Evolutionary conservation across 2,329 filamentous ascomycete species (phyloP).

Genomic region (Diaporthe humulicola): DNA sequence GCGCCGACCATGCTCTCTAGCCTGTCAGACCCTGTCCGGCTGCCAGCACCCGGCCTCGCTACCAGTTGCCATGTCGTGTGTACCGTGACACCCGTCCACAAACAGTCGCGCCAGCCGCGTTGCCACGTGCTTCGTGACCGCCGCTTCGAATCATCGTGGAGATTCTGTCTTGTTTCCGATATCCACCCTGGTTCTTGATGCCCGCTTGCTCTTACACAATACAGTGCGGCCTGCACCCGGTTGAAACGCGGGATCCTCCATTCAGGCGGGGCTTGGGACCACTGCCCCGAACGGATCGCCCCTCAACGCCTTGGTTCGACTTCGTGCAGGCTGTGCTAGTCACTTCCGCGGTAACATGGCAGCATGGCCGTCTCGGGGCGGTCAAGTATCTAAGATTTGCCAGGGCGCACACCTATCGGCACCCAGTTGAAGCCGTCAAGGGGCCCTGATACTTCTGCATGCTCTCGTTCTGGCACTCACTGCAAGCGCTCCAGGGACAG

Average conservation of each 20-base stretch:
- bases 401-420: too few species aligned
- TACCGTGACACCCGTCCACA: neutral
- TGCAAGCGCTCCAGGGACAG: neutral
- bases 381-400: neutral
- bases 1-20: neutral
- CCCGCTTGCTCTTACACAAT: neutral
- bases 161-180: neutral
- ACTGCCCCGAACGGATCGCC: neutral
- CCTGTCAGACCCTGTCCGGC: neutral
- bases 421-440: neutral
- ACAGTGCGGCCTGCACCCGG: neutral
- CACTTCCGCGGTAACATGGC: neutral
- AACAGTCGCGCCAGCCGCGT: constrained; percentile 13
- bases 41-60: constrained; percentile 11
- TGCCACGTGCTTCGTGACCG: constrained; percentile 24
- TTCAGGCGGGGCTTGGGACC: neutral
- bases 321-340: neutral
- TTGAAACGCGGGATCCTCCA: constrained; percentile 14
- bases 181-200: neutral
- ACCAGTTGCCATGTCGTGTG: constrained; percentile 3
- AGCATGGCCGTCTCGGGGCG: too few species aligned
- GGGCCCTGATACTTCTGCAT: neutral
- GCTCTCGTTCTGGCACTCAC: neutral
- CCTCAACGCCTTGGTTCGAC: neutral
- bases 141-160: constrained; percentile 7